Conservation (phyloP, 176 grass and related monocot species). For the Musa schizocarpa region DNA sequence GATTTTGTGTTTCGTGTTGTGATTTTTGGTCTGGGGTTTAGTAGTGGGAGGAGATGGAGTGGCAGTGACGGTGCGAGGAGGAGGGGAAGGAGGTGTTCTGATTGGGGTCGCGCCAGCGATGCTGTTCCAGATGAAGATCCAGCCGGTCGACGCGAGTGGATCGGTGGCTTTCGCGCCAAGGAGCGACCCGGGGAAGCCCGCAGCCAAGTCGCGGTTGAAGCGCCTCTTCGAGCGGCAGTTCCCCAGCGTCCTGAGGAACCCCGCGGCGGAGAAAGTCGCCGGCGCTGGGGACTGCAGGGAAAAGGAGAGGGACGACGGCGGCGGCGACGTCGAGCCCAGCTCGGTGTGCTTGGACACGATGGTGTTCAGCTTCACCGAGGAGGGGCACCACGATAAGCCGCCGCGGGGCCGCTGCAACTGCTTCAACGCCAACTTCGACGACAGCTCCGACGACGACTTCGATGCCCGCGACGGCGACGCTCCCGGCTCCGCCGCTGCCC, state of each 20-base stretch:
- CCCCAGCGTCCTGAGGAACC: slow-evolving; percentile 27
- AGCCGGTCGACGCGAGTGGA: slow-evolving; percentile 31
- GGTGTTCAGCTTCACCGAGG: slow-evolving; percentile 91
- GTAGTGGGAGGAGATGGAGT: slow-evolving; percentile 18
- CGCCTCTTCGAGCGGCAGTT: slow-evolving; percentile 41
- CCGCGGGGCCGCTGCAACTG: slow-evolving; percentile 68
- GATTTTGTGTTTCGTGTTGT: no score
- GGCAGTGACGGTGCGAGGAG: neutral
- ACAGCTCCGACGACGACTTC: slow-evolving; percentile 65
- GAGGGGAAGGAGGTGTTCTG: neutral
- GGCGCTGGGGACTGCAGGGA: slow-evolving; percentile 22
- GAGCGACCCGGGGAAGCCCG: slow-evolving; percentile 24
- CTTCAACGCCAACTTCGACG: slow-evolving; percentile 79
- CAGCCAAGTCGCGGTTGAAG: slow-evolving; percentile 38
- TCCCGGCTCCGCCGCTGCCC: neutral
- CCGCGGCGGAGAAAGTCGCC: slow-evolving; percentile 28
- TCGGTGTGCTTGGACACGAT: slow-evolving; percentile 60
- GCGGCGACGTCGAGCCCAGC: slow-evolving; percentile 25
- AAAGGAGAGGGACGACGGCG: slow-evolving; percentile 28
- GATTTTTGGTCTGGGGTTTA: neutral
- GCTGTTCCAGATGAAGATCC: slow-evolving; percentile 43
- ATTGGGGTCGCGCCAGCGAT: slow-evolving; percentile 28
- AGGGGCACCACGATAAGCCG: slow-evolving; percentile 44
- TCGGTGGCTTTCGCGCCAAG: slow-evolving; percentile 9
- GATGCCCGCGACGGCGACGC: slow-evolving; percentile 43